Evolutionary conservation across 208 protist genomes (phyloP), one percentile per base, ranked within the genome.

Genomic region (Acanthamoeba royreba): DNA sequence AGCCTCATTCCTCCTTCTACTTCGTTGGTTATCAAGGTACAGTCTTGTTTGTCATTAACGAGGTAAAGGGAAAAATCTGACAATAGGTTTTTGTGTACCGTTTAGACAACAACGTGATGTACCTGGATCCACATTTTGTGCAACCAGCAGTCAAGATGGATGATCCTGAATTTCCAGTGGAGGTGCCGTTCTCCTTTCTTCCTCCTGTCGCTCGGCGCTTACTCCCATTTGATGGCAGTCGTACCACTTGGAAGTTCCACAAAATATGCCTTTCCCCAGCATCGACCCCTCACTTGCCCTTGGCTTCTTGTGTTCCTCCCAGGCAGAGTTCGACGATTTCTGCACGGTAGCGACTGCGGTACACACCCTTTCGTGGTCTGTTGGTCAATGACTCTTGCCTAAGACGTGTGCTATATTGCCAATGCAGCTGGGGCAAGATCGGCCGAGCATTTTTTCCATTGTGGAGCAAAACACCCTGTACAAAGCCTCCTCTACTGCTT

Each of bases 11-110:
- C 11, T 95, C 93, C 13, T 93, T 94, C 13, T 96, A 95, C 55
- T 96, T 96, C 86, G 52, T 96, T 38, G 95, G 93, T 40, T 87
- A 79, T 79, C 94, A 96, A 46, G 94, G 93, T 61, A 43, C 47
- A 58, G n/a, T n/a, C n/a, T n/a, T n/a, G n/a, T n/a, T n/a, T n/a
- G n/a, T n/a, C n/a, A n/a, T n/a, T n/a, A n/a, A n/a, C n/a, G n/a
- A n/a, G n/a, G n/a, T n/a, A n/a, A n/a, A n/a, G n/a, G n/a, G n/a
- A n/a, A n/a, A n/a, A n/a, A n/a, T n/a, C n/a, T n/a, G n/a, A n/a
- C n/a, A n/a, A n/a, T n/a, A n/a, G n/a, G n/a, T n/a, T n/a, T 17
- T 63, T 19, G 55, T 1, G 2, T 35, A 38, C 22, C 11, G 13
- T 81, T 46, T 40, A 83, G 89, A 86, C 47, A 83, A 86, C 66